Percentiles rank a stretch among this genome's conserved stretches.
phyloP scores from a whole-genome alignment of 2,329 filamentous ascomycete species.

The Leptodontidium sp. region DNA sequence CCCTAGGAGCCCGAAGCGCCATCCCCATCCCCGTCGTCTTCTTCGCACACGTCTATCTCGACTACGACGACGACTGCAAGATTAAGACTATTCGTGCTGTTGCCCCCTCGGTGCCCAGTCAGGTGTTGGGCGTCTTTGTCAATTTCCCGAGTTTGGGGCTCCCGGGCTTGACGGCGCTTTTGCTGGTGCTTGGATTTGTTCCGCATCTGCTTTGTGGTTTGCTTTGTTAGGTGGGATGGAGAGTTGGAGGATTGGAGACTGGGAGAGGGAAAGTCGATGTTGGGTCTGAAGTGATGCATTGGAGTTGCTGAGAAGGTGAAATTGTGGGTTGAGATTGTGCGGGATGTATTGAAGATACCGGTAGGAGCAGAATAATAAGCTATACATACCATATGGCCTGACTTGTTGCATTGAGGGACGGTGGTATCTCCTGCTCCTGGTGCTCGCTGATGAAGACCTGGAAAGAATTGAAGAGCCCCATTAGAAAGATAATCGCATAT shows the following conservation, averaged over 20 bases:
- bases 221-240: neutral
- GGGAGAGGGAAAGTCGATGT: no score
- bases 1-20: slow-evolving; percentile 2
- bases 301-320: neutral
- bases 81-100: slow-evolving; percentile 17
- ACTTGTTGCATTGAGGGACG: no score
- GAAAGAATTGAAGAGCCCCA: no score
- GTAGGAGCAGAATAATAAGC: no score
- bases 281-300: neutral
- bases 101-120: slow-evolving; percentile 4
- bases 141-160: slow-evolving; percentile 4
- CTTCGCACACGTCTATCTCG: slow-evolving; percentile 22
- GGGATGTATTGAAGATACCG: no score
- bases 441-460: no score
- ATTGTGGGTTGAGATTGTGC: no score
- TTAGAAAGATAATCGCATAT: no score
- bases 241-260: neutral
- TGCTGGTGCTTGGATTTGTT: neutral
- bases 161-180: neutral
- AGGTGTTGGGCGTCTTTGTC: slow-evolving; percentile 15
- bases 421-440: no score
- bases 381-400: no score
- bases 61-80: slow-evolving; percentile 7
- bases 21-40: slow-evolving; percentile 17
- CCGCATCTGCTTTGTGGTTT: neutral